Evolutionary conservation across 2,329 filamentous ascomycete species (phyloP), one percentile per base, ranked within the genome.

Genomic region (Neoarthrinium moseri): DNA sequence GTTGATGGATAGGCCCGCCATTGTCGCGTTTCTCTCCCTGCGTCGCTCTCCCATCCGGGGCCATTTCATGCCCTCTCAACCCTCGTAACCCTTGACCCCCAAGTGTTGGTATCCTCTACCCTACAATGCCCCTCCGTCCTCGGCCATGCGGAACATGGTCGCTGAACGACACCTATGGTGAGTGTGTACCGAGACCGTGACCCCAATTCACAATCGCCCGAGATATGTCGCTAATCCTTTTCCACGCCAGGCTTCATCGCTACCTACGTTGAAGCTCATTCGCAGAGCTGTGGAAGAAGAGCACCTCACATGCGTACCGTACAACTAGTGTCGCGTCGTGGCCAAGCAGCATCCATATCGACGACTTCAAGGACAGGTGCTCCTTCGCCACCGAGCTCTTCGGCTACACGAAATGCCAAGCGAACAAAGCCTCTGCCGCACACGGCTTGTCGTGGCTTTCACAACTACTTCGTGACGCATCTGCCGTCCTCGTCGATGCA

Each of bases 391-490:
- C 22, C 33, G 12, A 34, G 27, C 27, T 21, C 32, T 17, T 11
- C 36, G 39, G 41, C 50, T 32, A 34, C 46, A 10, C 47, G 48
- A 12, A 46, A 40, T 26, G 17, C n/a, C 24, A 45, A 33, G 5
- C n/a, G 24, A 15, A 6, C 22, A 5, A 20, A 43, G 6, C 24
- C 48, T 23, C 21, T 51, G 12, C 45, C 47, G 10, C 55, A 52
- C 32, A 40, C 27, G 20, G 44, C 47, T 22, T 71, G 69, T 43
- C 78, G 80, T 38, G 66, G 68, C 51, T 97, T 97, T 67, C 91
- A 96, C 72, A 91, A 95, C 58, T 97, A 99, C 73, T 99, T 99
- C 67, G 89, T 97, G 49, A 96, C 94, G 7, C 90, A 96, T 65
- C 80, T 99, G 2, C 92, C 94, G 4, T 95, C 91, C 15, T 95